phyloP scores from a whole-genome alignment of 495 filamentous ascomycete genomes.

The Aspergillus conjunctus region DNA sequence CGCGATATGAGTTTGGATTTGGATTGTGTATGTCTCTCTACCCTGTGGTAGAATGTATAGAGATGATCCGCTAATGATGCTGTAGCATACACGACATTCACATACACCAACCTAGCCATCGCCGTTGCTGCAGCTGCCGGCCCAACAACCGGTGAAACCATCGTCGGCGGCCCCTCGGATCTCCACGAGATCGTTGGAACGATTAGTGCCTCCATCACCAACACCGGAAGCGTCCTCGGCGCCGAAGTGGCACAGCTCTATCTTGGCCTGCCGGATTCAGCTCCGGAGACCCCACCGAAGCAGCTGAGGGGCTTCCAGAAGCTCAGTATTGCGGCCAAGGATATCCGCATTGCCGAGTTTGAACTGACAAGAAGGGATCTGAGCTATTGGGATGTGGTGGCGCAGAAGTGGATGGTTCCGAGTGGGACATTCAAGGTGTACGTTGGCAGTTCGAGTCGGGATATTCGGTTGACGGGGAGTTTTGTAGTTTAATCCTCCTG shows the following conservation, averaged over 20 bases:
- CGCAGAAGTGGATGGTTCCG: constrained; percentile 76
- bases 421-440: constrained; percentile 31
- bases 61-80: background rate
- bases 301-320: constrained; percentile 78
- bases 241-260: constrained; percentile 68
- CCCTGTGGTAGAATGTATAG: background rate
- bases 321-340: constrained; percentile 55
- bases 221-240: constrained; percentile 54
- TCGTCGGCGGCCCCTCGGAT: constrained; percentile 57
- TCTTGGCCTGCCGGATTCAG: constrained; percentile 51
- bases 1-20: constrained; percentile 68
- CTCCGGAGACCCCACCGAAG: constrained; percentile 22
- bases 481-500: background rate
- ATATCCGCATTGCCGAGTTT: constrained; percentile 59
- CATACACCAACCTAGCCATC: constrained; percentile 42
- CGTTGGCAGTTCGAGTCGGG: constrained; percentile 30
- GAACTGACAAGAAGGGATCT: constrained; percentile 69
- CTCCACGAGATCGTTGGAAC: constrained; percentile 60
- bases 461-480: constrained; percentile 19
- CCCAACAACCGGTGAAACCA: constrained; percentile 34
- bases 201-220: constrained; percentile 55
- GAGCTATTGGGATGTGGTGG: constrained; percentile 70
- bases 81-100: constrained; percentile 63
- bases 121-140: constrained; percentile 33
- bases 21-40: constrained; percentile 45